Base-by-base conservation (phyloP, 179 eudicot species). In the Silene noctiflora region DNA sequence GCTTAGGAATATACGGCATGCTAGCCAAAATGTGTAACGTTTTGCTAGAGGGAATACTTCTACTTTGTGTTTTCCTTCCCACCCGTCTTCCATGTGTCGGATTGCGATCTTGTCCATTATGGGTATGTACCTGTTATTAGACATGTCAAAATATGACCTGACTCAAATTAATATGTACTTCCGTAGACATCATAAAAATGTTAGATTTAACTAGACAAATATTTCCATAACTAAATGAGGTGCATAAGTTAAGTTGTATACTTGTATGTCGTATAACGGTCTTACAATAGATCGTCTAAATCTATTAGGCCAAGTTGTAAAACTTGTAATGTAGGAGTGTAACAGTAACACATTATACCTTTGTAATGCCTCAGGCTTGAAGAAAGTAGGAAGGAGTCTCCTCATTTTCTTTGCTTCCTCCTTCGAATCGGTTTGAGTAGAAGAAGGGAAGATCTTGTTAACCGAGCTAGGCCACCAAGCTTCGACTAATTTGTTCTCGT, bases 391-490 rank as follows among this genome's bases (percentile, higher is more conserved):
- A 17, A 83, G 75, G 22, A 83, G 56, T 20, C 74, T 75, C 1
- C 86, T 16, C 79, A 74, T 78, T 25, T 72, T 80, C 31, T 56
- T 76, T 10, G 84, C 27, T 55, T 85, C 88, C 7, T 75, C 77
- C 33, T 58, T 76, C 10, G 81, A 63, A 3, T 78, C 48, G 22
- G 81, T 79, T 21, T 79, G 79, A 14, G 73, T 76, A 0, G 85
- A 73, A 3, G 81, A 64, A 14, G 80, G 83, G 78, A 83, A 80
- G 71, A 84, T 79, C 70, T 82, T 84, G 14, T 80, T 69, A 6
- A 84, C 77, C 0, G 83, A 69, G 2, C 53, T 67, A 1, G 91
- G 91, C 86, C 86, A 86, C 87, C 87, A 88, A 3, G 85, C 56
- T 33, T 77, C 76, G 0, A 88, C 87, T 12, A 84, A 72, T 76